A percentile compares a stretch with the other conserved stretches of the same genome.
Evolutionary conservation across 2,329 filamentous ascomycete genomes (phyloP).

Genomic region (Furcasterigmium furcatum): DNA sequence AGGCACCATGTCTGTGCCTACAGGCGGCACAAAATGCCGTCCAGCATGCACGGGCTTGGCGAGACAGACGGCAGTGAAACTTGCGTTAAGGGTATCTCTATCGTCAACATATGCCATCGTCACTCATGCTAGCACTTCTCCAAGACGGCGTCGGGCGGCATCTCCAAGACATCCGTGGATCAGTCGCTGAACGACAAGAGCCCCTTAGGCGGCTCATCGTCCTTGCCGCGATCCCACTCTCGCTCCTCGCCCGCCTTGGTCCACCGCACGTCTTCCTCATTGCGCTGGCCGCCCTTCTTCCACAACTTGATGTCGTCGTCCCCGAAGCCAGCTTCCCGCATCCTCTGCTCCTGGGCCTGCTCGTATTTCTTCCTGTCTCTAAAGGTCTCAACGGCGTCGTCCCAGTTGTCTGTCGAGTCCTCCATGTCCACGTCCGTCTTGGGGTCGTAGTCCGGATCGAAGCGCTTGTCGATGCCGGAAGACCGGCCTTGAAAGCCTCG

Average conservation of each 20-base stretch:
- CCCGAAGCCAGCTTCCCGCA: slow-evolving; percentile 75
- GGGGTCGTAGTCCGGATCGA: slow-evolving; percentile 63
- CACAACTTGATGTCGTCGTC: slow-evolving; percentile 72
- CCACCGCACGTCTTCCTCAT: slow-evolving; percentile 68
- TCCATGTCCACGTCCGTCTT: slow-evolving; percentile 52
- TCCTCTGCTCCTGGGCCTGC: slow-evolving; percentile 69
- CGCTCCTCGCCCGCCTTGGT: slow-evolving; percentile 61
- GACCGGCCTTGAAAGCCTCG: slow-evolving; percentile 61
- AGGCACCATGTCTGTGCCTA: too few relatives aligned
- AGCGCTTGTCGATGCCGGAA: slow-evolving; percentile 76
- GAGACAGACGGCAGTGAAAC: too few relatives aligned
- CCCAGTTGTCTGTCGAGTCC: slow-evolving; percentile 62
- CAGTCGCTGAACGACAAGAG: slow-evolving; percentile 11
- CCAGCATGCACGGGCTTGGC: too few relatives aligned
- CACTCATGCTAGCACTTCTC: too few relatives aligned
- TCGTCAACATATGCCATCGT: too few relatives aligned
- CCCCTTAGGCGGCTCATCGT: slow-evolving; percentile 5
- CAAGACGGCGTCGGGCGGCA: too few relatives aligned
- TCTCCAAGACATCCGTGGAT: too few relatives aligned
- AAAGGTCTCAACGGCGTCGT: slow-evolving; percentile 72
- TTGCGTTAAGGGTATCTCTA: background rate
- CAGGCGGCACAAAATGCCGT: too few relatives aligned
- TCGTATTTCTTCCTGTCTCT: slow-evolving; percentile 79
- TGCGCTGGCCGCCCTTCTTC: slow-evolving; percentile 59
- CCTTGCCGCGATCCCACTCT: slow-evolving; percentile 59